Conservation (phyloP, 2,329 filamentous ascomycete species). For the Ascochyta pisi region DNA sequence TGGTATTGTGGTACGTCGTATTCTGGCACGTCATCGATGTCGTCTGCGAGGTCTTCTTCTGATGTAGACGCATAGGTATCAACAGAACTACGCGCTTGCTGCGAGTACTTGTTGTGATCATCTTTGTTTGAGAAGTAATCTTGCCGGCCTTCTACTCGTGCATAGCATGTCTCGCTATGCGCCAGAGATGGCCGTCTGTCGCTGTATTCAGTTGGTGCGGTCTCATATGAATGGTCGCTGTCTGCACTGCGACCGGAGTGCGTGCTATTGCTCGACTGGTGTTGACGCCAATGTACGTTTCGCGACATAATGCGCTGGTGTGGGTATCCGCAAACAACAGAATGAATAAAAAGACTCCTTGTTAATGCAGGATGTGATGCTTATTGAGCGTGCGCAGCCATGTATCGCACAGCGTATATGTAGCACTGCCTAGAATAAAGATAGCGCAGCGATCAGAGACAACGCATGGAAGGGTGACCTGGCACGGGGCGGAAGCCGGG, state of each 20-base stretch:
- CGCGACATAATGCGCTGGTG: constrained; percentile 40
- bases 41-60: constrained; percentile 61
- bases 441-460: constrained; percentile 32
- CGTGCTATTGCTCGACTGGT: constrained; percentile 44
- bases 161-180: constrained; percentile 42
- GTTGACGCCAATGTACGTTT: constrained; percentile 41
- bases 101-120: constrained; percentile 22
- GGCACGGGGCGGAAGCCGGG: constrained; percentile 32
- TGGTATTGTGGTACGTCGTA: constrained; percentile 67
- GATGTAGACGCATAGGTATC: constrained; percentile 84
- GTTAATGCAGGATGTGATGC: constrained; percentile 17
- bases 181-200: constrained; percentile 35
- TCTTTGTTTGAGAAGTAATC: constrained; percentile 33
- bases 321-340: constrained; percentile 18
- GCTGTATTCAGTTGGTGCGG: constrained; percentile 46
- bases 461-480: constrained; percentile 37
- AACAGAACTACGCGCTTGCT: constrained; percentile 63
- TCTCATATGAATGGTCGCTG: constrained; percentile 44
- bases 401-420: constrained; percentile 30
- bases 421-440: constrained; percentile 24
- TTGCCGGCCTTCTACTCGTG: constrained; percentile 36
- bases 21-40: constrained; percentile 54
- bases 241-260: constrained; percentile 39
- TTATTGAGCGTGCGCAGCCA: constrained; percentile 23
- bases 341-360: constrained; percentile 15